A percentile compares a stretch with the other conserved stretches of the same genome.
Evolutionary conservation across 2,329 filamentous ascomycete genomes (phyloP).

Genomic region (Fusarium hostae): DNA sequence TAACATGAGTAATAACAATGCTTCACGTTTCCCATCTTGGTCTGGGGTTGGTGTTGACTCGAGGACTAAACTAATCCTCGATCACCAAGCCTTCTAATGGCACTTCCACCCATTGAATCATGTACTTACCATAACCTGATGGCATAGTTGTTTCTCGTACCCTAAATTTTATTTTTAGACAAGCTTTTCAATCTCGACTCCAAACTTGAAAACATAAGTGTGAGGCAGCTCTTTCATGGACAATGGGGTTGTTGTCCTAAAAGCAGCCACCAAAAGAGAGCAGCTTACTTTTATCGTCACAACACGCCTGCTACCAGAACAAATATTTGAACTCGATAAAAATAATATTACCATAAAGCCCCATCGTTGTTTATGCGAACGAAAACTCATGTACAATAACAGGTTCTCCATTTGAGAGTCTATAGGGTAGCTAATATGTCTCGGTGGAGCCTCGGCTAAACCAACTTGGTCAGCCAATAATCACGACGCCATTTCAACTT

Average conservation of each 20-base stretch:
- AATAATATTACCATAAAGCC: accelerated
- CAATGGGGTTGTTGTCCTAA: too few species aligned
- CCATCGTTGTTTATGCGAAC: too few species aligned
- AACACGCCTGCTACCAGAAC: accelerated
- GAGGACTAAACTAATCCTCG: not conserved
- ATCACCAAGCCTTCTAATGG: not conserved
- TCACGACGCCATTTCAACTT: conserved; percentile 46
- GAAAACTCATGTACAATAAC: not conserved
- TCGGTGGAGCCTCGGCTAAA: conserved; percentile 47
- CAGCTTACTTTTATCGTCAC: not conserved
- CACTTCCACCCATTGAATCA: not conserved
- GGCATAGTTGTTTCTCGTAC: not conserved
- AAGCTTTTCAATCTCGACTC: too few species aligned
- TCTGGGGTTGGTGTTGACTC: not conserved
- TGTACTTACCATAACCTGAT: too few species aligned
- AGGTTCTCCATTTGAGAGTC: accelerated
- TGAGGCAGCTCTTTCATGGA: too few species aligned
- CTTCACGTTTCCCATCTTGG: too few species aligned
- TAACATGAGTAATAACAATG: not conserved
- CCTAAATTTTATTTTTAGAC: not conserved
- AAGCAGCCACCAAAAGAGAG: too few species aligned
- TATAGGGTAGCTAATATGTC: conserved; percentile 29
- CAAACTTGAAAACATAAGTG: too few species aligned
- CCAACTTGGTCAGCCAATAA: conserved; percentile 38
- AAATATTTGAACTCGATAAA: too few species aligned